Conservation (phyloP, 2,329 filamentous ascomycete species). For the Xylariaceae sp. region DNA sequence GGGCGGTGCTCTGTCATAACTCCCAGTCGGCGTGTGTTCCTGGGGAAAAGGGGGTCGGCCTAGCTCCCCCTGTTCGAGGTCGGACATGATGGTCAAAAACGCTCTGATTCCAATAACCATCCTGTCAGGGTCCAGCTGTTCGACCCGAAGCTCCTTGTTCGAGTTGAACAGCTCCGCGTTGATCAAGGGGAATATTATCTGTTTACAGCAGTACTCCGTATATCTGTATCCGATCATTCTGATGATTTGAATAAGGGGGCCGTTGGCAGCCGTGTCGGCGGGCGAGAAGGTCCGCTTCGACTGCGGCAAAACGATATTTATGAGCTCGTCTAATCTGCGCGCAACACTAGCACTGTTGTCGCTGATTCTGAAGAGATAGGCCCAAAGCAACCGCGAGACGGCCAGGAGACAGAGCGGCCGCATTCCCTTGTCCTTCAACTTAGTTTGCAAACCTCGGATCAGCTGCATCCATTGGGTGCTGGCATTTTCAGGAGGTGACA, state of each 20-base stretch:
- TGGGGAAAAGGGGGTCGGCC: conserved; percentile 79
- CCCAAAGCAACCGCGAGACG: conserved; percentile 87
- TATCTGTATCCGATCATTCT: conserved; percentile 91
- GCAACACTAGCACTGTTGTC: conserved; percentile 64
- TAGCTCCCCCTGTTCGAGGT: conserved; percentile 78
- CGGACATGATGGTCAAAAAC: conserved; percentile 87
- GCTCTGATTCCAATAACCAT: conserved; percentile 97
- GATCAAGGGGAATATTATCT: conserved; percentile 89
- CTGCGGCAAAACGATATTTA: conserved; percentile 74
- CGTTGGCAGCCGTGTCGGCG: conserved; percentile 76
- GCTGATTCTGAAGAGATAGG: conserved; percentile 79
- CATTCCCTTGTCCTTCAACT: conserved; percentile 76
- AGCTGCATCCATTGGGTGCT: conserved; percentile 81
- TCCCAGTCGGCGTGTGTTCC: conserved; percentile 43
- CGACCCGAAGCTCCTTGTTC: conserved; percentile 73
- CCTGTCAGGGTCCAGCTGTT: conserved; percentile 90
- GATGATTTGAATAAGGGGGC: conserved; percentile 89
- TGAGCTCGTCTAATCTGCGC: conserved; percentile 83
- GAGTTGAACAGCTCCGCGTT: conserved; percentile 83
- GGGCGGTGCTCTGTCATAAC: conserved; percentile 38
- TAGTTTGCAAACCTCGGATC: conserved; percentile 69
- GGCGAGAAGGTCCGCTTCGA: conserved; percentile 76
- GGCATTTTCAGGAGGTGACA: conserved; percentile 80
- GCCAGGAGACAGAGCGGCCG: conserved; percentile 80
- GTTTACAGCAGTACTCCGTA: conserved; percentile 88